Conservation (phyloP, 148 eudicot species). For the Chenopodium quinoa region DNA sequence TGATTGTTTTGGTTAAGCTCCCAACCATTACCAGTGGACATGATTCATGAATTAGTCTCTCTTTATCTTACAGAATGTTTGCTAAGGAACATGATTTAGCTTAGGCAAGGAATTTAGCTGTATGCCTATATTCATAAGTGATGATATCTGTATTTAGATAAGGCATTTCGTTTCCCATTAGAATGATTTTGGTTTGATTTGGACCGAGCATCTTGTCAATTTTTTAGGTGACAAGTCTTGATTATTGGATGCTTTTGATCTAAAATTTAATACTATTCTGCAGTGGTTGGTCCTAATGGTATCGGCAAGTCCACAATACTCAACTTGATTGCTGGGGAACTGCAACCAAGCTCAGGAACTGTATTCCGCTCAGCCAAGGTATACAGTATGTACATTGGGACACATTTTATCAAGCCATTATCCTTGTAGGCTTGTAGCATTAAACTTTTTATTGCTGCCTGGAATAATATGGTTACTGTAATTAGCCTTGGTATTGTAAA, state of each 20-base stretch:
- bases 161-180: neutral
- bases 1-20: neutral
- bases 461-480: neutral
- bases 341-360: constrained; percentile 98
- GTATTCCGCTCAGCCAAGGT: constrained; percentile 99
- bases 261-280: constrained; percentile 16
- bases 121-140: neutral
- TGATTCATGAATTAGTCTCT: neutral
- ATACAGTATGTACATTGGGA: constrained; percentile 1
- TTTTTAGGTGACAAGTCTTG: neutral
- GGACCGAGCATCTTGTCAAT: neutral
- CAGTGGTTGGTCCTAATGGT: constrained; percentile 99
- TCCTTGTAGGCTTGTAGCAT: neutral
- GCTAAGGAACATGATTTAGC: neutral
- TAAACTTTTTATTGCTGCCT: neutral
- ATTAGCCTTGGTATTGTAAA: neutral
- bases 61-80: neutral
- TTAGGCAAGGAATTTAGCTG: neutral
- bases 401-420: neutral
- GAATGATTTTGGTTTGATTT: constrained; percentile 7
- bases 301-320: constrained; percentile 99
- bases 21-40: neutral
- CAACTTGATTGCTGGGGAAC: constrained; percentile 89
- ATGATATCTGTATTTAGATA: neutral
- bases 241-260: constrained; percentile 12